Evolutionary conservation across 176 grass and related monocot species (phyloP), one percentile per base, ranked within the genome.

Genomic region (Miscanthus lutarioriparius): DNA sequence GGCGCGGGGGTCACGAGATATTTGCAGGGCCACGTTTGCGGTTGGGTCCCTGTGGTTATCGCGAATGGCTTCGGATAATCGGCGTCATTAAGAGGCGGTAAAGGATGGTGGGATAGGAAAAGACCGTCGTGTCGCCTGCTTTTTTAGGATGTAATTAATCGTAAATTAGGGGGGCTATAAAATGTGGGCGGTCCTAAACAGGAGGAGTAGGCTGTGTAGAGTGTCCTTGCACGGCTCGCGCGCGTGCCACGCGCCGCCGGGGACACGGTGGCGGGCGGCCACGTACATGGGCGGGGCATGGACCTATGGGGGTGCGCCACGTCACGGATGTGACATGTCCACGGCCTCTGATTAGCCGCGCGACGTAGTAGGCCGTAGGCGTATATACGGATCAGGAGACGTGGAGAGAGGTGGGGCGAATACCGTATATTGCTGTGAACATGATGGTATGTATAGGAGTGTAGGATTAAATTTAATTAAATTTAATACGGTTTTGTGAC

Each of bases 271-370:
- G 73, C 73, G 49, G 33, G 25, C 40, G 7, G 26, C 68, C 78
- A 84, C 75, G 80, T 75, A 33, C 13, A 13, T 1, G 1, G 0
- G 7, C 10, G 48, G 48, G 38, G 4, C 4, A 2, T 0, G 2
- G 32, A 0, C 89, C 63, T 87, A 80, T 84, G 3, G 5, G 2
- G 17, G 25, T 0, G 0, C 10, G 41, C 85, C 85, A 44, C 51
- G 32, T 87, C 70, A 12, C 0, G 6, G 5, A 0, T 0, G 16
- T 77, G 89, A 91, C 85, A 70, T 54, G 70, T 28, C 62, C 72
- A 26, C 20, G 15, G 40, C 1, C 7, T 3, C 81, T 87, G 75
- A 84, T 87, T 91, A 70, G 89, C 76, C 22, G 68, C 26, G 26
- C n/a, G 27, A 27, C 40, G n/a, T n/a, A n/a, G 85, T 56, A 3